Evolutionary conservation across 345 rosid species (phyloP).

Genomic region (Syzygium grande): DNA sequence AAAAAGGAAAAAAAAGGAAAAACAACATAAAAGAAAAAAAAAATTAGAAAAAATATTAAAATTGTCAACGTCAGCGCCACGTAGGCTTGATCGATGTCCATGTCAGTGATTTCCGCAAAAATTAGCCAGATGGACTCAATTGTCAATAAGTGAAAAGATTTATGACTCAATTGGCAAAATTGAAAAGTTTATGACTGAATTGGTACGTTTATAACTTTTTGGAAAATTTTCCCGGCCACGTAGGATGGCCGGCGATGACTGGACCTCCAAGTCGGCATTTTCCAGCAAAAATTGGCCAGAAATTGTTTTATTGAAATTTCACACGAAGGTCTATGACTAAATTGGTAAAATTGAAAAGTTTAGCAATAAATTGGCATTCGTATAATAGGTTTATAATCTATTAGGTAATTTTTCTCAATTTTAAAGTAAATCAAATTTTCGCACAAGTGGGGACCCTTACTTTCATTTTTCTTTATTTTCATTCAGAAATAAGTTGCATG

Average conservation of each 20-base stretch:
- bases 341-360: fast-evolving
- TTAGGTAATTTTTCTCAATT: fast-evolving
- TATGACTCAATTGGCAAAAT: too few species aligned
- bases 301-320: not conserved
- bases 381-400: not conserved
- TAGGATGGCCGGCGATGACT: fast-evolving
- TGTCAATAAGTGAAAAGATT: too few species aligned
- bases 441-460: not conserved
- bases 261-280: fast-evolving
- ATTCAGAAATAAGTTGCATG: not conserved
- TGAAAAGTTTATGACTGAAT: too few species aligned
- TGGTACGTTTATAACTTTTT: too few species aligned
- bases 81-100: too few species aligned
- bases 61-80: too few species aligned
- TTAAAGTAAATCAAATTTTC: not conserved
- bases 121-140: too few species aligned
- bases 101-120: too few species aligned
- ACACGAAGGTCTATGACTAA: fast-evolving
- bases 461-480: not conserved
- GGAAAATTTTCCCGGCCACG: not conserved
- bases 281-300: not conserved
- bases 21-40: too few species aligned
- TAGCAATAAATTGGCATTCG: fast-evolving
- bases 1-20: too few species aligned
- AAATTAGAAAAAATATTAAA: too few species aligned